phyloP scores from a whole-genome alignment of 257 asterid genomes.

The Primulina tabacum region DNA sequence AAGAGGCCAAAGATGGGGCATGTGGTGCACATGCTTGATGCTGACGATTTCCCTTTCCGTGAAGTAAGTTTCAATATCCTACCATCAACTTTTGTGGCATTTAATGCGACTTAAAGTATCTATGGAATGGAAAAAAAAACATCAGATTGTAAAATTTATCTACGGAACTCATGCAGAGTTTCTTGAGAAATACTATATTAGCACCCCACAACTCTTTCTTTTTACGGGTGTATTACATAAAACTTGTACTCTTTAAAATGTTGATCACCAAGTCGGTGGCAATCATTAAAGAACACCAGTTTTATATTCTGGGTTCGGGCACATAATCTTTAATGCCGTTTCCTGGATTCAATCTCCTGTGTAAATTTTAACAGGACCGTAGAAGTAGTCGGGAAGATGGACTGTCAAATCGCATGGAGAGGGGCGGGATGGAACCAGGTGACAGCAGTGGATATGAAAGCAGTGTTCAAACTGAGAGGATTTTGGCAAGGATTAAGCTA shows the following conservation, averaged over 20 bases:
- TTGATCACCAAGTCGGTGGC: no score
- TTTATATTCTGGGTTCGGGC: no score
- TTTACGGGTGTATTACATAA: no score
- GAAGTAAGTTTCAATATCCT: constrained; percentile 46
- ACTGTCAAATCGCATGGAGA: constrained; percentile 20
- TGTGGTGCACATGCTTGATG: constrained; percentile 90
- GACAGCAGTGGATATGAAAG: constrained; percentile 93
- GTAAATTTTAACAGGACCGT: constrained; percentile 45
- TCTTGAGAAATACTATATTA: no score
- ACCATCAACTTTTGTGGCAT: not conserved
- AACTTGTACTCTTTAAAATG: no score
- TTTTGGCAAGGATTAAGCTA: not conserved
- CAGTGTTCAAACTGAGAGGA: constrained; percentile 54
- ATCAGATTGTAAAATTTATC: no score
- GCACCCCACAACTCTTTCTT: no score
- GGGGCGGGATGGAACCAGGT: constrained; percentile 54
- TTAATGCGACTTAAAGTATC: not conserved
- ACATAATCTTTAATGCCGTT: not conserved
- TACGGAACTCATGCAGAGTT: no score
- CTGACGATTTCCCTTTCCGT: constrained; percentile 80
- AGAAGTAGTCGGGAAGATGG: constrained; percentile 49
- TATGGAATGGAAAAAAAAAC: no score
- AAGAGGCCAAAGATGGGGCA: constrained; percentile 98
- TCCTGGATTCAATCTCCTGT: not conserved
- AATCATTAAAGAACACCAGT: no score